These are phyloP conservation scores for Leishmania turanica DNA, from an alignment of 208 protist species.

Conservation along the genomic window DNA sequence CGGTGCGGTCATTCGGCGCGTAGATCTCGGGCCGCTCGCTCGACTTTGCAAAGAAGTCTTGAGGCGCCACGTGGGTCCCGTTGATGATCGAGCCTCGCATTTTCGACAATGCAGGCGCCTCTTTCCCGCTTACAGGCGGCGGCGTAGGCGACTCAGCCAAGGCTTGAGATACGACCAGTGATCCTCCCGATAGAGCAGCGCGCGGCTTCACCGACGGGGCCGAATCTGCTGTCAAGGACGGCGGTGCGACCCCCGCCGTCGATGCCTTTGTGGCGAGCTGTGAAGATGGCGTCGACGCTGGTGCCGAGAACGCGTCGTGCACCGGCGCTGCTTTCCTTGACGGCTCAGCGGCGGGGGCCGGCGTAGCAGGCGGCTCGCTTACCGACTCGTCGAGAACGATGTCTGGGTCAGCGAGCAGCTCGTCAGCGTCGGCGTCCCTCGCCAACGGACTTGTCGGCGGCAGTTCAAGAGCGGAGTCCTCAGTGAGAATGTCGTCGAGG, in stretches of 20 bases:
- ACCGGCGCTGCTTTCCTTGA: neutral
- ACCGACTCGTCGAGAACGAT: slow-evolving; percentile 18
- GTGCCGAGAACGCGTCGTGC: neutral
- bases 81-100: neutral
- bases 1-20: slow-evolving; percentile 31
- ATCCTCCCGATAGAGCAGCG: neutral
- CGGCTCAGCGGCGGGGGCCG: neutral
- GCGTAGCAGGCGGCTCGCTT: neutral
- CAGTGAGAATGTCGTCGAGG: slow-evolving; percentile 29
- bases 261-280: neutral
- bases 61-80: slow-evolving; percentile 14
- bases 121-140: neutral
- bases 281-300: neutral
- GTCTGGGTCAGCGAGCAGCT: slow-evolving; percentile 21
- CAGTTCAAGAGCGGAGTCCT: slow-evolving; percentile 29
- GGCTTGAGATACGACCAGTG: neutral
- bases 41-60: slow-evolving; percentile 31
- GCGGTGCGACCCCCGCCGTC: neutral
- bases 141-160: neutral
- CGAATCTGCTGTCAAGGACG: neutral
- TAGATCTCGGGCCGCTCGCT: slow-evolving; percentile 47
- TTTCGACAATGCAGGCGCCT: neutral
- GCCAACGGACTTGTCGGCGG: slow-evolving; percentile 4
- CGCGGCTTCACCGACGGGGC: neutral
- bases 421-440: slow-evolving; percentile 14